Conservation (phyloP, 495 filamentous ascomycete species). For the Aspergillus carlsbadensis region DNA sequence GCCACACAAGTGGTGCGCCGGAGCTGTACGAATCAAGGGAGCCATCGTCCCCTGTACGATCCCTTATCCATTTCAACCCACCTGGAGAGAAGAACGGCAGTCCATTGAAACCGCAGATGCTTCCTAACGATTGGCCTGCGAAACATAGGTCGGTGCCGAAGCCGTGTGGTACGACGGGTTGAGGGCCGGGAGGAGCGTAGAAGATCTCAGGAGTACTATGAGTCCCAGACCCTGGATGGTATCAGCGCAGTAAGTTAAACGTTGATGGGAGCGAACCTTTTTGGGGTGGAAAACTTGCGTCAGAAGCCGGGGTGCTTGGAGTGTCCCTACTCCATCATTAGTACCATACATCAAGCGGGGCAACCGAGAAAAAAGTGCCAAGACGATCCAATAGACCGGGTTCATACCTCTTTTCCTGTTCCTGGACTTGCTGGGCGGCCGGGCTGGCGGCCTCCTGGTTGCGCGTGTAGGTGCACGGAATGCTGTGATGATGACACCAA, state of each 20-base stretch:
- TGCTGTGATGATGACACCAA: slow-evolving; percentile 3
- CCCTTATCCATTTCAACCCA: not conserved
- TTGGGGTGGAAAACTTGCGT: not conserved
- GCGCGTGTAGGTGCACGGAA: slow-evolving; percentile 4
- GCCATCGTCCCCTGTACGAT: slow-evolving; percentile 3
- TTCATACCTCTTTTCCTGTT: not conserved
- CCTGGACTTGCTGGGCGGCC: not conserved
- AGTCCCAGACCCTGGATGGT: not conserved
- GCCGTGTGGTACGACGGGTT: too few species aligned
- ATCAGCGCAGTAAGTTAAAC: not conserved
- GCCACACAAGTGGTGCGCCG: not conserved
- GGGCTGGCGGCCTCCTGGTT: not conserved
- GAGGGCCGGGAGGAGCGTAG: too few species aligned
- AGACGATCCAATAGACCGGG: not conserved
- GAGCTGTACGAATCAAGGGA: not conserved
- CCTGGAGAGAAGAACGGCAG: slow-evolving; percentile 11
- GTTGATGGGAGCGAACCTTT: not conserved
- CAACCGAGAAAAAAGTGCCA: too few species aligned
- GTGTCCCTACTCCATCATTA: not conserved
- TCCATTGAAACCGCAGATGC: slow-evolving; percentile 4
- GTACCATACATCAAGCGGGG: too few species aligned
- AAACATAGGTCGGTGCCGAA: not conserved
- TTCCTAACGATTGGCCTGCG: not conserved
- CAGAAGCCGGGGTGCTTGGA: not conserved
- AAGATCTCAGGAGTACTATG: not conserved